Conservation (phyloP, 1,284 basidiomycete genomes). For the Melampsora americana region DNA sequence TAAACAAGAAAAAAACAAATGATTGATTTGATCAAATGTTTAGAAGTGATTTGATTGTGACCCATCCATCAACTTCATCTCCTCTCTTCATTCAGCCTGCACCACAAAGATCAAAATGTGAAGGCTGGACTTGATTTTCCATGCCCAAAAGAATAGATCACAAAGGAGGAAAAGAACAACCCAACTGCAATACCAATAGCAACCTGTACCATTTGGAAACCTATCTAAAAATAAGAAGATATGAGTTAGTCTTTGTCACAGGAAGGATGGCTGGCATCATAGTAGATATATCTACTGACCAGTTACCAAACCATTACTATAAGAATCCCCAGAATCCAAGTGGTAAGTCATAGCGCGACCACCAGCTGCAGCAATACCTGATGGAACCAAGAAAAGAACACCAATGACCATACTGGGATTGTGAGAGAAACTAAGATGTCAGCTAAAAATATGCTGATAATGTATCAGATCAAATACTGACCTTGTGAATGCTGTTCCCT, state of each 20-base stretch:
- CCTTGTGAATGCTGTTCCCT: constrained; percentile 82
- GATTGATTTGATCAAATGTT: too few relatives aligned
- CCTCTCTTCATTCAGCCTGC: too few relatives aligned
- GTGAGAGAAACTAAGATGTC: not conserved
- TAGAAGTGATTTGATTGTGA: too few relatives aligned
- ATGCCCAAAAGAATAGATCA: constrained; percentile 78
- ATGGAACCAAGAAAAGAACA: constrained; percentile 57
- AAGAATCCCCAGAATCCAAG: constrained; percentile 60
- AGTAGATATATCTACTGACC: not conserved
- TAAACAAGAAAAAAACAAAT: too few relatives aligned
- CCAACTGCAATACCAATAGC: constrained; percentile 86
- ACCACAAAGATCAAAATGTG: constrained; percentile 64
- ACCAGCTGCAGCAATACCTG: constrained; percentile 78
- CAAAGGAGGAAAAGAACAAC: constrained; percentile 78
- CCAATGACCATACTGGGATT: constrained; percentile 42
- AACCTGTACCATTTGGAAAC: constrained; percentile 70
- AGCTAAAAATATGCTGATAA: not conserved
- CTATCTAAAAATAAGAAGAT: constrained; percentile 44
- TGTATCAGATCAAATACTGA: constrained; percentile 67
- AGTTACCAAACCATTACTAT: constrained; percentile 56
- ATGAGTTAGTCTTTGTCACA: not conserved
- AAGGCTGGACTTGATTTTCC: constrained; percentile 78
- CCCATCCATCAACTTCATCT: too few relatives aligned
- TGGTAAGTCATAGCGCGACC: constrained; percentile 69
- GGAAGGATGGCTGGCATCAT: not conserved